A percentile compares a stretch with the other conserved stretches of the same genome.
phyloP scores from a whole-genome alignment of 306 rosid genomes.

The Rosa rugosa region DNA sequence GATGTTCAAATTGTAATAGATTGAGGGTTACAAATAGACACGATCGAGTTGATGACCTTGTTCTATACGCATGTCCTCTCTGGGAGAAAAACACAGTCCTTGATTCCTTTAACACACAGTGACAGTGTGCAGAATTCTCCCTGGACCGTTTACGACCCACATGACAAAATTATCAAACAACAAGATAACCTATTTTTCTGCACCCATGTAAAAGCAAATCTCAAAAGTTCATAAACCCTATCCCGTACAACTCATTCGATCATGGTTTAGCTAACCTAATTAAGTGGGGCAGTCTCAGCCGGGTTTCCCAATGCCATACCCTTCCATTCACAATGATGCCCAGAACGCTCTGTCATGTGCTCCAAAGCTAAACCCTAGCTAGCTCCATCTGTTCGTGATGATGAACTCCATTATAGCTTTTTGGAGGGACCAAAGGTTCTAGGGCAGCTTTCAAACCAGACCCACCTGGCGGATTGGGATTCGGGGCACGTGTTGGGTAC shows the following conservation, averaged over 20 bases:
- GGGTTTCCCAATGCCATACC: background rate
- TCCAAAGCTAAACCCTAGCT: background rate
- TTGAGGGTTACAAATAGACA: no score
- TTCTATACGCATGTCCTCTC: background rate
- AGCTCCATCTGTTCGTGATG: background rate
- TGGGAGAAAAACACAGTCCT: background rate
- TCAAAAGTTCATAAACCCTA: background rate
- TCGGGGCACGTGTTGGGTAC: background rate
- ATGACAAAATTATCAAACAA: background rate
- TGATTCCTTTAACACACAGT: background rate
- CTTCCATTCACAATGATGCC: background rate
- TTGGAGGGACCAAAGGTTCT: background rate
- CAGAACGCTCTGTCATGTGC: background rate
- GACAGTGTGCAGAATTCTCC: background rate
- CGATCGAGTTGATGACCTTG: background rate
- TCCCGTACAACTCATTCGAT: background rate
- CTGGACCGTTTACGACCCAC: background rate
- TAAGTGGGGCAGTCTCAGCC: background rate
- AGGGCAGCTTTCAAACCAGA: background rate
- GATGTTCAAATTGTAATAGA: no score
- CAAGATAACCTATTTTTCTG: background rate
- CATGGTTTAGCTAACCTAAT: background rate
- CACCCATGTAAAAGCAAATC: background rate
- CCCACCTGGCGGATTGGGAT: background rate
- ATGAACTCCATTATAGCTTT: background rate